Evolutionary conservation across 2,329 filamentous ascomycete species (phyloP).

Genomic region (Periconia sp.): DNA sequence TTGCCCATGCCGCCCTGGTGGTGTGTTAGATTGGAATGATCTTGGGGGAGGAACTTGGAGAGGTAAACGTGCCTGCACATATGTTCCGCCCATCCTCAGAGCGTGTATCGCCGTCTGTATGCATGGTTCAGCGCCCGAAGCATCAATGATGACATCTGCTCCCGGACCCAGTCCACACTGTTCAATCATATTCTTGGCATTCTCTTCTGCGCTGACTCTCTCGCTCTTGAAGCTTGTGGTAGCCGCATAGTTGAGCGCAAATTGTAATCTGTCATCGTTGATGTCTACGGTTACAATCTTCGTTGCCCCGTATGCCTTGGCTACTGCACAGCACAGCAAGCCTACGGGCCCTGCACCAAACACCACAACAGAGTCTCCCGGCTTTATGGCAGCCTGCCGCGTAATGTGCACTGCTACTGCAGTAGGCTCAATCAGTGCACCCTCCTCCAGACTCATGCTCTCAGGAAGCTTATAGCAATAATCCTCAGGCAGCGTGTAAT

Average conservation of each 20-base stretch:
- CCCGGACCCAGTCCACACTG: conserved; percentile 65
- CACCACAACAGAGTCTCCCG: conserved; percentile 54
- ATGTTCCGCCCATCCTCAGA: conserved; percentile 56
- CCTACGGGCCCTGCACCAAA: conserved; percentile 69
- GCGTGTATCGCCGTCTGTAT: conserved; percentile 58
- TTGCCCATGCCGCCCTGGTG: conserved; percentile 77
- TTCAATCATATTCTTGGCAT: conserved; percentile 71
- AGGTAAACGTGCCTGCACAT: conserved; percentile 45
- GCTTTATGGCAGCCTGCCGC: conserved; percentile 50
- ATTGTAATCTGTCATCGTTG: conserved; percentile 76
- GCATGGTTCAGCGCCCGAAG: conserved; percentile 55
- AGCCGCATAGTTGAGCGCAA: conserved; percentile 75
- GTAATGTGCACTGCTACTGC: conserved; percentile 58
- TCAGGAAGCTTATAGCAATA: conserved; percentile 93
- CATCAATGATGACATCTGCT: conserved; percentile 57
- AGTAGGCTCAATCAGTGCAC: conserved; percentile 79
- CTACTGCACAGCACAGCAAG: conserved; percentile 84
- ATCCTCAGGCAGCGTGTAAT: conserved; percentile 82
- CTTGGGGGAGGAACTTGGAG: neutral
- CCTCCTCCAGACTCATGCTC: conserved; percentile 78
- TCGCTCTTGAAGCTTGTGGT: conserved; percentile 70
- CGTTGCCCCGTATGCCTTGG: conserved; percentile 81
- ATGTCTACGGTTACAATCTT: conserved; percentile 91
- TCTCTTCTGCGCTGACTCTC: conserved; percentile 68
- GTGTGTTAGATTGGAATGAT: neutral